Conservation (phyloP, 495 filamentous ascomycete genomes). For the Trichoderma parareesei region DNA sequence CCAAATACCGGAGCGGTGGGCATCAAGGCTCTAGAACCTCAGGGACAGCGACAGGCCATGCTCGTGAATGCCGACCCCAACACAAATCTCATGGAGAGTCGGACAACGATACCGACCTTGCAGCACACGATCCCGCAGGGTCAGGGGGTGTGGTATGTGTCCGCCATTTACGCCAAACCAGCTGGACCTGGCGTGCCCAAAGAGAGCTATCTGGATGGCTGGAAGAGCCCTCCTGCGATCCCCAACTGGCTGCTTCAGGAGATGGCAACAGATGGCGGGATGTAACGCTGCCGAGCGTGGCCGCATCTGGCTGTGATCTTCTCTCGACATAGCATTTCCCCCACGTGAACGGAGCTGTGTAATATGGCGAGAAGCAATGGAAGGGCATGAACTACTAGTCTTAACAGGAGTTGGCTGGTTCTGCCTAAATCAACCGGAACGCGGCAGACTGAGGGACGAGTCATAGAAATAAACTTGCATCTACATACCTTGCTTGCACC, state of each 20-base stretch:
- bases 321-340: not conserved
- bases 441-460: not conserved
- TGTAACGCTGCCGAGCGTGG: not conserved
- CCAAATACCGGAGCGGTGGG: conserved; percentile 54
- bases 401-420: not conserved
- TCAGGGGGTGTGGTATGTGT: conserved; percentile 41
- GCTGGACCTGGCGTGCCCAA: conserved; percentile 27
- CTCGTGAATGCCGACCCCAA: conserved; percentile 71
- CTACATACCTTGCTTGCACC: too few relatives aligned
- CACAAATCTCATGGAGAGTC: conserved; percentile 61
- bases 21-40: conserved; percentile 49
- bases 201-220: conserved; percentile 41
- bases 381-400: not conserved
- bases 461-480: too few relatives aligned
- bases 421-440: not conserved
- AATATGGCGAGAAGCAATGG: not conserved
- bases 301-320: not conserved
- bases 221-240: conserved; percentile 44
- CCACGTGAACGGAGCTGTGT: not conserved
- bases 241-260: conserved; percentile 45
- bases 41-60: conserved; percentile 15
- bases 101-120: conserved; percentile 63
- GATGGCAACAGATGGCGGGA: conserved; percentile 3
- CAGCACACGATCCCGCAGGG: conserved; percentile 40
- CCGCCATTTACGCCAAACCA: conserved; percentile 44